Evolutionary conservation across 1,284 basidiomycete genomes (phyloP).

Genomic region (Trichosporon asahii): DNA sequence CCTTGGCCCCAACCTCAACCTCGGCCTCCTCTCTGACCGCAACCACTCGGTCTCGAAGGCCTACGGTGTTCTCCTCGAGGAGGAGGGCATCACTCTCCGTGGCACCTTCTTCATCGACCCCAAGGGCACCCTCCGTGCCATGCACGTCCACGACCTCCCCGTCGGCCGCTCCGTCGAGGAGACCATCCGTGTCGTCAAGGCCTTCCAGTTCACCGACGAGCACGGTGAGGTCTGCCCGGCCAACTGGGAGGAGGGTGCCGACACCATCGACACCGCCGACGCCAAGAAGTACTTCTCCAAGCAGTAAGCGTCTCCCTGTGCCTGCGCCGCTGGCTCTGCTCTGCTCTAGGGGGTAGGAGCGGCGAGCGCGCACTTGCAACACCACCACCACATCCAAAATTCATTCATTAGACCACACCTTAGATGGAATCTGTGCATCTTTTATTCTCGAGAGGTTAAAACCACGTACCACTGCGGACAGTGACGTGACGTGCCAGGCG

Average conservation of each 20-base stretch:
- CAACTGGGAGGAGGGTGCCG: constrained; percentile 62
- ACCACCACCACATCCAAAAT: neutral
- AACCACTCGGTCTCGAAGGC: constrained; percentile 56
- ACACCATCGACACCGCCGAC: constrained; percentile 50
- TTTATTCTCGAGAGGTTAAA: constrained; percentile 7
- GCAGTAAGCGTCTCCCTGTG: constrained; percentile 39
- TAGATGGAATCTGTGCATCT: constrained; percentile 4
- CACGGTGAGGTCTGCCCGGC: constrained; percentile 87
- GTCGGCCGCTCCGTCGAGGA: constrained; percentile 88
- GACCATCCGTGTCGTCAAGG: constrained; percentile 80
- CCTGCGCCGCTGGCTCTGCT: neutral
- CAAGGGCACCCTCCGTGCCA: constrained; percentile 65
- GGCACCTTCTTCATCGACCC: constrained; percentile 88
- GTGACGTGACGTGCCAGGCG: neutral
- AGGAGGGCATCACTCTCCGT: constrained; percentile 77
- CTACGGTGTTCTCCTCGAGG: constrained; percentile 80
- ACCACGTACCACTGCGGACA: neutral
- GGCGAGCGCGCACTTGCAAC: neutral
- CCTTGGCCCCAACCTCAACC: constrained; percentile 76
- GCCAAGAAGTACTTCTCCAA: constrained; percentile 70
- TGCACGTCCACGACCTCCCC: constrained; percentile 73
- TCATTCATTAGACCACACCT: neutral
- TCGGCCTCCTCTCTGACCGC: constrained; percentile 60
- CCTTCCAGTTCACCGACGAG: constrained; percentile 74
- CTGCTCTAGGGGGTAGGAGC: neutral